phyloP scores from a whole-genome alignment of 768 basidiomycete species.

The Pleurotus salmoneostramineus region DNA sequence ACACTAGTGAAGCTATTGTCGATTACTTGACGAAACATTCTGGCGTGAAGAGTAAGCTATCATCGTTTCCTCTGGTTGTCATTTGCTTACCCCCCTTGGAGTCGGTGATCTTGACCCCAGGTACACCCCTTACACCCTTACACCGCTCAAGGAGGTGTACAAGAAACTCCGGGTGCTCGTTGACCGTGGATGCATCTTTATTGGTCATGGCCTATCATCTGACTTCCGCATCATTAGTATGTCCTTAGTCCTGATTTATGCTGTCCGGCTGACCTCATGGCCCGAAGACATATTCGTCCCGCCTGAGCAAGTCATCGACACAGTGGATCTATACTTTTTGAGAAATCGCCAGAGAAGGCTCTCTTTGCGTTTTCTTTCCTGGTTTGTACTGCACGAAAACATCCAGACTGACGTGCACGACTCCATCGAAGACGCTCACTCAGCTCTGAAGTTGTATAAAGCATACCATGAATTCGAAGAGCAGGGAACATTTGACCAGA shows the following conservation, averaged over 20 bases:
- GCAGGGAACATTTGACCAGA: constrained; percentile 75
- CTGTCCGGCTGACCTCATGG: neutral
- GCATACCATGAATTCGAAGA: constrained; percentile 75
- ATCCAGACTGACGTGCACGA: constrained; percentile 96
- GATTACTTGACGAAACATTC: constrained; percentile 98
- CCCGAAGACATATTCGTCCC: constrained; percentile 89
- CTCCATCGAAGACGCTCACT: constrained; percentile 95
- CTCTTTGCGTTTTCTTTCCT: constrained; percentile 89
- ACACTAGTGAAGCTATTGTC: constrained; percentile 92
- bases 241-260: constrained; percentile 20
- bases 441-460: constrained; percentile 82
- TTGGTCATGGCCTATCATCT: constrained; percentile 95
- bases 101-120: constrained; percentile 91
- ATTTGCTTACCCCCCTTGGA: constrained; percentile 24
- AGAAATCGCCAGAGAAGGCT: constrained; percentile 79
- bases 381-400: constrained; percentile 88
- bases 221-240: constrained; percentile 98
- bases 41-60: constrained; percentile 80
- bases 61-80: neutral
- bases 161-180: constrained; percentile 94
- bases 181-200: constrained; percentile 93
- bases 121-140: constrained; percentile 81
- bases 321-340: constrained; percentile 93
- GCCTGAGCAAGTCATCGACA: constrained; percentile 93
- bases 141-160: constrained; percentile 96